Evolutionary conservation across 2,329 filamentous ascomycete genomes (phyloP), one percentile per base, ranked within the genome.

Genomic region (Fusarium clavum): DNA sequence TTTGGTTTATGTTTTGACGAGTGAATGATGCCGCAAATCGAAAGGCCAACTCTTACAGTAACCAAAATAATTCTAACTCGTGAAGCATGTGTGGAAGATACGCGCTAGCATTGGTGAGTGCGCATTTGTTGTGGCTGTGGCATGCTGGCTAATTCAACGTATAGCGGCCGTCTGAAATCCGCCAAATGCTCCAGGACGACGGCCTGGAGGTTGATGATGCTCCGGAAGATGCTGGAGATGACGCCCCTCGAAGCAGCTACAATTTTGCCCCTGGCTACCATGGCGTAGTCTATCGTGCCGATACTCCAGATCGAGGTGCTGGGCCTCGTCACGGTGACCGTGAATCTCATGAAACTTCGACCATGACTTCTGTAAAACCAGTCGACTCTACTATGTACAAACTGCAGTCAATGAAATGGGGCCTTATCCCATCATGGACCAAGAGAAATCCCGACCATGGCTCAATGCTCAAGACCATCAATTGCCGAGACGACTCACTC

Each of bases 341-440:
- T 24, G 53, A 66, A n/a, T 40, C 41, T 18, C 44, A 53, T 6
- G 46, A 52, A 10, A 8, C 32, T 11, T 13, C 44, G 18, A 32
- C 24, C 24, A 25, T 25, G 8, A 27, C 30, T 12, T 13, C 54
- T 18, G 18, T 25, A 6, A 24, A 48, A 10, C 5, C 25, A 24
- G 41, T 40, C n/a, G 20, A 34, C 20, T 24, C 29, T 65, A 84
- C 85, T 12, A 89, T 82, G 71, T 97, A 97, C 82, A 95, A 92
- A 79, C 83, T 99, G 11, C 94, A 98, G 78, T 86, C 90, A 4
- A 98, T 98, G 92, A 95, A 94, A 86, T 99, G 96, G 96, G 96
- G 95, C 0, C 86, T 99, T 9, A 85, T 98, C 16, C 95, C 96
- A 0, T 97, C 91, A 79, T 98, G 95, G 95, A 97, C 93, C 6